Evolutionary conservation across 257 asterid species (phyloP).

Genomic region (Rhazya stricta): DNA sequence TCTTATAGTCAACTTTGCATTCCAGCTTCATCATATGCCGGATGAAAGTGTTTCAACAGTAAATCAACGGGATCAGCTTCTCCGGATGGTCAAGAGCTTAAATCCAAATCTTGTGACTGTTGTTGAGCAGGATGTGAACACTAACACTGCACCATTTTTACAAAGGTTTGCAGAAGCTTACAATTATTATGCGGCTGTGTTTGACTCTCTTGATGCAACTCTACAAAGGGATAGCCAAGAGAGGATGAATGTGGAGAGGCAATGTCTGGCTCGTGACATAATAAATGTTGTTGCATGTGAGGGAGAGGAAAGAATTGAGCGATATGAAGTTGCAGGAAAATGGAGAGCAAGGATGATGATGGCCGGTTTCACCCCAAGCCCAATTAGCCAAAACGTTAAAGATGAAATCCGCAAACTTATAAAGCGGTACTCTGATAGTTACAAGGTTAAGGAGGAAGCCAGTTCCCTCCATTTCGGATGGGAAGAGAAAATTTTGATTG

Average conservation of each 20-base stretch:
- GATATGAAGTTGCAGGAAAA: constrained; percentile 91
- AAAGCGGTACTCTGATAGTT: constrained; percentile 60
- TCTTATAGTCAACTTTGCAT: constrained; percentile 74
- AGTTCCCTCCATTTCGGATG: constrained; percentile 89
- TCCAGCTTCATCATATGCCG: constrained; percentile 98
- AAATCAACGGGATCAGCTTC: constrained; percentile 78
- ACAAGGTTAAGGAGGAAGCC: constrained; percentile 57
- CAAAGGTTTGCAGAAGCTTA: constrained; percentile 77
- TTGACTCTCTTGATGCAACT: constrained; percentile 82
- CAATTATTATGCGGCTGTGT: constrained; percentile 67
- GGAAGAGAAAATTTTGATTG: constrained; percentile 77
- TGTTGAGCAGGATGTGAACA: constrained; percentile 87
- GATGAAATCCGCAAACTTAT: constrained; percentile 55
- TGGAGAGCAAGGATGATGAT: constrained; percentile 97
- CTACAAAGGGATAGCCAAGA: constrained; percentile 70
- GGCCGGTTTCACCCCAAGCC: constrained; percentile 78
- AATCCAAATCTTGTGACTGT: constrained; percentile 77
- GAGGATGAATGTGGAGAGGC: constrained; percentile 81
- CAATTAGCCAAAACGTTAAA: constrained; percentile 53
- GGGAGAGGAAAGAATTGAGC: constrained; percentile 86
- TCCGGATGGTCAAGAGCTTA: constrained; percentile 81
- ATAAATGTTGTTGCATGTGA: constrained; percentile 84
- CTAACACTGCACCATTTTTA: constrained; percentile 80
- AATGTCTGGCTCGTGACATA: constrained; percentile 88
- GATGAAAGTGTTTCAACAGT: constrained; percentile 86